Conservation (phyloP, 2,329 filamentous ascomycete species). For the Colletotrichum sp. region DNA sequence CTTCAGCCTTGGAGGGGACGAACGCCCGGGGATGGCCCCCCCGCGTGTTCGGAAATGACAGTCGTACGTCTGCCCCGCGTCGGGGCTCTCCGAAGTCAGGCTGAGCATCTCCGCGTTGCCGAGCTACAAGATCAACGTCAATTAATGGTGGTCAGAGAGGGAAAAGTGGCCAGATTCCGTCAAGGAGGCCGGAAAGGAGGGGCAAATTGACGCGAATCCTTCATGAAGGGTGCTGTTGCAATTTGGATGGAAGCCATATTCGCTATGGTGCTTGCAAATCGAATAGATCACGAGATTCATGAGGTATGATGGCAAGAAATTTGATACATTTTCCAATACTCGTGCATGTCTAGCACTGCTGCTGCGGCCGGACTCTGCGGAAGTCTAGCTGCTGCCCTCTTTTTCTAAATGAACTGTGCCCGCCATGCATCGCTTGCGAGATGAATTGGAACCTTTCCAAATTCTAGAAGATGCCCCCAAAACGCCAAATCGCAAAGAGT, state of each 20-base stretch:
- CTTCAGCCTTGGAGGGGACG: background rate
- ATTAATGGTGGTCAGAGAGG: background rate
- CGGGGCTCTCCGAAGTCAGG: background rate
- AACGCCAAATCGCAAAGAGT: background rate
- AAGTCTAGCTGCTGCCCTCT: background rate
- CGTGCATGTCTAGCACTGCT: background rate
- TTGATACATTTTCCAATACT: background rate
- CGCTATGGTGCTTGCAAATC: background rate
- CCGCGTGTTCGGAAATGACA: background rate
- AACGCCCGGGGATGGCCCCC: background rate
- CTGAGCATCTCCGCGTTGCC: background rate
- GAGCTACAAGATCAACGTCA: background rate
- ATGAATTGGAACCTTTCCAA: background rate
- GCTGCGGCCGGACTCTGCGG: background rate
- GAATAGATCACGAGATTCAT: background rate
- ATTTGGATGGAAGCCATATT: background rate
- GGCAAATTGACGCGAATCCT: too few species aligned
- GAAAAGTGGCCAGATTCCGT: background rate
- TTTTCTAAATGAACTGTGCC: background rate
- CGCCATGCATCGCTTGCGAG: constrained; percentile 3
- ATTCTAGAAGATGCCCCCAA: background rate
- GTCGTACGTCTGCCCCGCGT: background rate
- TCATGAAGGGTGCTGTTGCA: background rate
- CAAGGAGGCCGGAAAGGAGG: background rate
- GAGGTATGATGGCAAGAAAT: background rate